Percentiles rank a stretch among this genome's conserved stretches.
Conservation (phyloP, 202 grass and related monocot genomes). For the Miscanthus sacchariflorus region DNA sequence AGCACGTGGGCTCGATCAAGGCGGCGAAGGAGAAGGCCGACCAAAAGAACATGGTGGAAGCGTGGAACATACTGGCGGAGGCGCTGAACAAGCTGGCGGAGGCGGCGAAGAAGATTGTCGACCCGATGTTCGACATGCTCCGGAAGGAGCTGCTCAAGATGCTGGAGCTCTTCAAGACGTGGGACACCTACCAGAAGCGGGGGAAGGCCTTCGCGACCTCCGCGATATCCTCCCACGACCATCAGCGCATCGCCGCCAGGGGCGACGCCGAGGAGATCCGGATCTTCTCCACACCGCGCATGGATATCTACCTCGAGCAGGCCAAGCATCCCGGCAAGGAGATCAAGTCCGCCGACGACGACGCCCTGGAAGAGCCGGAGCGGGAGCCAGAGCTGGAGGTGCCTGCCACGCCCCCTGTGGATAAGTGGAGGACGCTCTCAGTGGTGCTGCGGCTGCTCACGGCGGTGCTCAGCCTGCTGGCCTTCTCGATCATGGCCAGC, state of each 20-base stretch:
- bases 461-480: constrained; percentile 55
- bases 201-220: too few relatives aligned
- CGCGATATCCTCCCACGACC: not conserved
- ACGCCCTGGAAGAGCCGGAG: constrained; percentile 12
- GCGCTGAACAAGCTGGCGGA: not conserved
- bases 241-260: not conserved
- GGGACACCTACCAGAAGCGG: not conserved
- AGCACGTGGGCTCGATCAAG: not conserved
- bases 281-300: not conserved
- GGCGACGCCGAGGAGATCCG: not conserved
- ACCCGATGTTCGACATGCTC: not conserved
- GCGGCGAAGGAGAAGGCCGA: constrained; percentile 2
- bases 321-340: not conserved
- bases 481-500: constrained; percentile 71
- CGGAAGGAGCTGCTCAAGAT: not conserved
- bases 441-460: constrained; percentile 51
- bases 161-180: not conserved
- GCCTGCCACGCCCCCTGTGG: constrained; percentile 1
- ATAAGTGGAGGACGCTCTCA: constrained; percentile 11
- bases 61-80: not conserved
- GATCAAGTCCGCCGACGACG: constrained; percentile 16
- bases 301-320: not conserved
- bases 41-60: not conserved
- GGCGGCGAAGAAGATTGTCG: not conserved
- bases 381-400: not conserved